phyloP scores from a whole-genome alignment of 2,329 filamentous ascomycete genomes.

The Gyromitra esculenta region DNA sequence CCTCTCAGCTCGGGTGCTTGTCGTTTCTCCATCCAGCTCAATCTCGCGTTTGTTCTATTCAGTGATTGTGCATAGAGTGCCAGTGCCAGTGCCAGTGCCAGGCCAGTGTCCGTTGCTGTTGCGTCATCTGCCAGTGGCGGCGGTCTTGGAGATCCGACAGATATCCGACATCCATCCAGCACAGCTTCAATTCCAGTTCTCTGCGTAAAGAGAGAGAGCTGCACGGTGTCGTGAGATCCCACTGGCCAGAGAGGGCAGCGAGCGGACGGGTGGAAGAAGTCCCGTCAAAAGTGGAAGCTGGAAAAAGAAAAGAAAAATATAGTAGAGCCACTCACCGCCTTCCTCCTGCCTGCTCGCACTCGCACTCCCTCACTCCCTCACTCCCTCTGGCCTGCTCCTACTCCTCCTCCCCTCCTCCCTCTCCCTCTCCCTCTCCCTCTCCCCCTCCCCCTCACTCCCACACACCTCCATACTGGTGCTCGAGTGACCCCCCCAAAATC shows the following conservation, averaged over 20 bases:
- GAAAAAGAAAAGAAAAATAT: slow-evolving; percentile 6
- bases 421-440: background rate
- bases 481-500: slow-evolving; percentile 40
- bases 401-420: background rate
- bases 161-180: no score
- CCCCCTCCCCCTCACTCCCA: slow-evolving; percentile 43
- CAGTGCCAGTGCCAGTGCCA: no score
- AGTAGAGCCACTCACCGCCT: background rate
- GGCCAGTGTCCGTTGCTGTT: background rate
- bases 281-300: slow-evolving; percentile 13
- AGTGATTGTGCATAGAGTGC: no score
- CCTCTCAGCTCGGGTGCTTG: no score
- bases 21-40: no score
- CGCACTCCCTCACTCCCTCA: background rate
- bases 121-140: background rate
- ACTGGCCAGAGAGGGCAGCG: no score
- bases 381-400: background rate
- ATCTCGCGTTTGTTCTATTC: no score
- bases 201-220: no score
- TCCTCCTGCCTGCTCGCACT: slow-evolving; percentile 27
- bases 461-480: slow-evolving; percentile 35
- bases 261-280: background rate
- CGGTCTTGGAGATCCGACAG: no score
- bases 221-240: no score
- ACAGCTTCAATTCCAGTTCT: no score